Conservation (phyloP, 2,329 filamentous ascomycete genomes). For the Thelonectria blattea region DNA sequence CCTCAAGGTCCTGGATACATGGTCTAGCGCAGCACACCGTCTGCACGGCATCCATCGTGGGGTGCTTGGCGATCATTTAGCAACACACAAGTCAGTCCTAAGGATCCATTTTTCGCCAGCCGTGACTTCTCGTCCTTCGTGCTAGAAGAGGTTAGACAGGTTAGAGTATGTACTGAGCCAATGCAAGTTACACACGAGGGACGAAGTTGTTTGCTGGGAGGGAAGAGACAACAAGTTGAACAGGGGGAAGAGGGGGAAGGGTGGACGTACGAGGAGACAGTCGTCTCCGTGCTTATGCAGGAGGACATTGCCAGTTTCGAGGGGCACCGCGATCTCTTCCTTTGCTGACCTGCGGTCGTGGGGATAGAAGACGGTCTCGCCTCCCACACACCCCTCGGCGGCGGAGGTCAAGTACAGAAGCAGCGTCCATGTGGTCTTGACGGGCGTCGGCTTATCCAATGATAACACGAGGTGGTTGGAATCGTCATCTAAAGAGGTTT, state of each 20-base stretch:
- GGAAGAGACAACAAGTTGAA: slow-evolving; percentile 17
- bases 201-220: background rate
- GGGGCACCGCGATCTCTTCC: slow-evolving; percentile 72
- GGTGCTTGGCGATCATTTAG: slow-evolving; percentile 45
- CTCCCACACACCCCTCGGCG: slow-evolving; percentile 77
- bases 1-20: background rate
- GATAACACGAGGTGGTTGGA: slow-evolving; percentile 73
- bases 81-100: slow-evolving; percentile 79
- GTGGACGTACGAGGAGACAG: slow-evolving; percentile 72
- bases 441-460: slow-evolving; percentile 38
- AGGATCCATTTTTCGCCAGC: slow-evolving; percentile 91
- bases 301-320: slow-evolving; percentile 84
- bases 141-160: slow-evolving; percentile 64
- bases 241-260: slow-evolving; percentile 2
- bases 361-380: slow-evolving; percentile 92
- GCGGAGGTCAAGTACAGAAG: slow-evolving; percentile 84
- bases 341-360: slow-evolving; percentile 62
- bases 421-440: slow-evolving; percentile 84
- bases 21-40: background rate
- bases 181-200: slow-evolving; percentile 13
- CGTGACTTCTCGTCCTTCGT: slow-evolving; percentile 81
- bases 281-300: slow-evolving; percentile 89
- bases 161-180: slow-evolving; percentile 35
- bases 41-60: slow-evolving; percentile 7
- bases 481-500: slow-evolving; percentile 73